Evolutionary conservation across 192 early-diverging fungal genomes (phyloP), one percentile per base, ranked within the genome.

Genomic region (Coemansia umbellata): DNA sequence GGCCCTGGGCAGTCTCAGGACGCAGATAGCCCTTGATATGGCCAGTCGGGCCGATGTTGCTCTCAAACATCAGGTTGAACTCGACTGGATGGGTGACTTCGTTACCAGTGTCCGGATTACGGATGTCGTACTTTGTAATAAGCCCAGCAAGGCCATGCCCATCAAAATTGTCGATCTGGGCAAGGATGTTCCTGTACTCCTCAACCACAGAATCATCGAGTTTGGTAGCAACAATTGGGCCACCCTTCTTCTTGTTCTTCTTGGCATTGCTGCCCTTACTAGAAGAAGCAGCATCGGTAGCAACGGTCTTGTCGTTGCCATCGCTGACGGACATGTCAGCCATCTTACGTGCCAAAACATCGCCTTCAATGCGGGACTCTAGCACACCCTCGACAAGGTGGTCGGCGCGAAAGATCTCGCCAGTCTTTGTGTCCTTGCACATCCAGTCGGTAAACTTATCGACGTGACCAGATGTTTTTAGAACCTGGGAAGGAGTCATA

Each of bases 11-110:
- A n/a, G 97, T 99, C 78, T 99, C 97, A 35, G 97, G 97, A 19
- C 97, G 87, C 55, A 99, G 82, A 75, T 86, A 98, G 50, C 93
- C 92, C 78, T 92, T 90, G 62, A 92, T 76, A 27, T 93, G 83
- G 47, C 97, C 97, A 33, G 95, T 95, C 47, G 97, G 97, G 53
- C 97, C 97, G 66, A 99, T 97, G 74, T 82, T 92, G 50, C 87
- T 95, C 44, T 92, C 88, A 64, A 99, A 99, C 95, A 99, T 99
- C 49, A 99, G 84, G 83, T 99, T 99, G 87, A 99, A 99, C 54
- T 89, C 84, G 18, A 86, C 86, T 21, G 95, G 94, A 32, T 85
- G 81, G 6, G 92, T 87, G 17, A 99, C 80, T 41, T 87, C 84
- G 77, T 97, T 97, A 61, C 89, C 90, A 31, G 91, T 91, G 53